Conservation (phyloP, 2,329 filamentous ascomycete species). For the Clonostachys solani region DNA sequence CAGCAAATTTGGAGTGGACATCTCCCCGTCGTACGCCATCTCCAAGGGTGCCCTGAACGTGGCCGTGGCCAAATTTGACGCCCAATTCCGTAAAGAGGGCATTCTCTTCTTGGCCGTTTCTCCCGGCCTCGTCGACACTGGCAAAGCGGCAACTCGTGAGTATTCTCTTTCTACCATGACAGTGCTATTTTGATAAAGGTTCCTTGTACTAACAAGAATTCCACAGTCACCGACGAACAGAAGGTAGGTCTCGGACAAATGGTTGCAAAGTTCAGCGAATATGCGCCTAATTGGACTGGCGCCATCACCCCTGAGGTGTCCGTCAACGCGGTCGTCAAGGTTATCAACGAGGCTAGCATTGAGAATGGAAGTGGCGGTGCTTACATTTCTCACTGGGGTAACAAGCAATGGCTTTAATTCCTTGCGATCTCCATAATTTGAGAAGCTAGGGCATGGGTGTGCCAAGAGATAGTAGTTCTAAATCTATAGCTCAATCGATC, state of each 20-base stretch:
- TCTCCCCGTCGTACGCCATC: constrained; percentile 31
- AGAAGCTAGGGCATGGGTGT: no score
- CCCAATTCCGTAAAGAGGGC: constrained; percentile 38
- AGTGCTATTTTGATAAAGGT: no score
- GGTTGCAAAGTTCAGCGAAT: constrained; percentile 1
- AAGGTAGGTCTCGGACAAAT: background rate
- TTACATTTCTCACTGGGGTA: constrained; percentile 3
- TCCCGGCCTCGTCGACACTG: constrained; percentile 5
- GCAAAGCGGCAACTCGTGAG: background rate
- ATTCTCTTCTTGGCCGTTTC: constrained; percentile 38
- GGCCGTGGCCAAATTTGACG: constrained; percentile 45
- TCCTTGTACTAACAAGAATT: no score
- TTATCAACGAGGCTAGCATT: background rate
- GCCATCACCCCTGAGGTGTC: constrained; percentile 2
- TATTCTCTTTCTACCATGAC: background rate
- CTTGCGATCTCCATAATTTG: no score
- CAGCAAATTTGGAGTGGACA: constrained; percentile 25
- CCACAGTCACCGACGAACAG: no score
- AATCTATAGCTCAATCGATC: no score
- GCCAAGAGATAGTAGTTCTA: no score
- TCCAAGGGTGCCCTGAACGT: constrained; percentile 46
- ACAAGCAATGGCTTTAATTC: background rate
- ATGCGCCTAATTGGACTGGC: constrained; percentile 3
- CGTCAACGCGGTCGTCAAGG: background rate
- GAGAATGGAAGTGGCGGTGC: constrained; percentile 4